Base-by-base conservation (phyloP, 2,329 filamentous ascomycete species). In the Penicillium sp. region DNA sequence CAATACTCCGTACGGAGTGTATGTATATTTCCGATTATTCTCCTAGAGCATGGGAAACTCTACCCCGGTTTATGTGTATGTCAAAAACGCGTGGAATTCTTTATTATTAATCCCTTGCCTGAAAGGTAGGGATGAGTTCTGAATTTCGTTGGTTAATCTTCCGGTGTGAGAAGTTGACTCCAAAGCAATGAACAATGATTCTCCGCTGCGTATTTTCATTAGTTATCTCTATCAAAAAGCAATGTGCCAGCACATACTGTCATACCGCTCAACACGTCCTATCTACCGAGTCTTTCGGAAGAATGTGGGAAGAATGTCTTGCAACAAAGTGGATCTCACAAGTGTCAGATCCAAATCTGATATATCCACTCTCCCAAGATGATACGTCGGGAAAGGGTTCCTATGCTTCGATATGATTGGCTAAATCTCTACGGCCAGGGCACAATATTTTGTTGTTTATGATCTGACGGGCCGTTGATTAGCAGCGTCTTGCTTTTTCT, bases 71-170 rank as follows among this genome's bases (percentile, higher is more conserved):
- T 19, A 27, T 9, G 9, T 27, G 4, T 7, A n/a, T 40, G 2
- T 31, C 13, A 48, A 17, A 17, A 21, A 5, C 3, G 7, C 17
- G 13, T 41, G 17, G 5, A 21, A 4, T n/a, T 2, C 5, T 49
- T 55, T 42, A 41, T 35, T 41, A n/a, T 19, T 33, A 10, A 27
- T 42, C 45, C 52, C 52, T 55, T 55, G 15, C 52, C 35, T 55
- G 27, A 2, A 25, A n/a, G 13, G 37, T 19, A 50, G 45, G 27
- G 37, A 25, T 21, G 15, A 4, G 2, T 41, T 21, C 6, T 10
- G 9, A 27, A 7, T 41, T 48, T 15, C 4, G 37, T 31, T 41
- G 21, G n/a, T 40, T 31, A 23, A 25, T 23, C 23, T 25, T 23
- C 46, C 10, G 10, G 6, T 8, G 19, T 40, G 3, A 19, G 10